Percentiles rank a stretch among this genome's conserved stretches.
phyloP scores from a whole-genome alignment of 441 rosid species.

The Aleurites moluccanus region DNA sequence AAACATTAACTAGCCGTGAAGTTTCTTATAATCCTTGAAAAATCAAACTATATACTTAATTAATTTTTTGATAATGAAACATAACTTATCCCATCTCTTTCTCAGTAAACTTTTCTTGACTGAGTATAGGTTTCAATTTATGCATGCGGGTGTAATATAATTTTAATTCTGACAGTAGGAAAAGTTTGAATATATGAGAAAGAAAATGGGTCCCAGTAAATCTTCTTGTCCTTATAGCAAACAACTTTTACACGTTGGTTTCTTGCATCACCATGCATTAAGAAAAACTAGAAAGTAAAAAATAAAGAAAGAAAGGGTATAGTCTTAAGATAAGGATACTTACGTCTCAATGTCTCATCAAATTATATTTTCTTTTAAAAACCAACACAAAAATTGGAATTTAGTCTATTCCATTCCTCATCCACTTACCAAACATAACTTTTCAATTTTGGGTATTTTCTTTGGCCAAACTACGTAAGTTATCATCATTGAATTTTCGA shows the following conservation, averaged over 20 bases:
- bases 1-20: neutral
- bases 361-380: neutral
- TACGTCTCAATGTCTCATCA: constrained; percentile 27
- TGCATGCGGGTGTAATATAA: constrained; percentile 6
- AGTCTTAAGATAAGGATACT: constrained; percentile 35
- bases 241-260: constrained; percentile 18
- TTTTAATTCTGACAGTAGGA: neutral
- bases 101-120: no score
- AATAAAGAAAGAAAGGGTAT: neutral
- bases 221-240: neutral
- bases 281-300: neutral
- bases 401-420: constrained; percentile 33
- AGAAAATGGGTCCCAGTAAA: constrained; percentile 17
- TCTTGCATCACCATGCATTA: constrained; percentile 27
- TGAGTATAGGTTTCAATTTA: neutral
- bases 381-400: neutral
- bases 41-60: neutral
- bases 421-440: constrained; percentile 32
- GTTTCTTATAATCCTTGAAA: neutral
- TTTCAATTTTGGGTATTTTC: neutral
- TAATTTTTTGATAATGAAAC: neutral
- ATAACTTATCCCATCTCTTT: neutral
- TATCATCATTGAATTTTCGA: constrained; percentile 13
- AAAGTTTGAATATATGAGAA: neutral
- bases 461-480: constrained; percentile 12